Percentiles rank a stretch among this genome's conserved stretches.
Conservation (phyloP, 2,329 filamentous ascomycete genomes). For the Verticillium alfalfae region DNA sequence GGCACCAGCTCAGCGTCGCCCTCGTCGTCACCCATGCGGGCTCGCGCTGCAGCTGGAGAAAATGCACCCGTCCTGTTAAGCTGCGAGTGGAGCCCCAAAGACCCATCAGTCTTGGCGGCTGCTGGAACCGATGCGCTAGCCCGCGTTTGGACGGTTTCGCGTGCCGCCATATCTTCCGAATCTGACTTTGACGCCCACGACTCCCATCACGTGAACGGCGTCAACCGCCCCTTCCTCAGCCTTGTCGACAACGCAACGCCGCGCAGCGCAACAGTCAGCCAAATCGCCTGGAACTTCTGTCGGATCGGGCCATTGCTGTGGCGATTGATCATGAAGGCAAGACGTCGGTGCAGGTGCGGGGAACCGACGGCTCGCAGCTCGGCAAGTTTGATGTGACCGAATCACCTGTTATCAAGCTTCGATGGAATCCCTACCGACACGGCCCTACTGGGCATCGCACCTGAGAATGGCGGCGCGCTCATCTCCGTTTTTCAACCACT, state of each 20-base stretch:
- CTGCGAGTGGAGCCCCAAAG: conserved; percentile 63
- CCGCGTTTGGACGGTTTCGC: conserved; percentile 60
- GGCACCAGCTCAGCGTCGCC: conserved; percentile 27
- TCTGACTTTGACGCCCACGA: conserved; percentile 3
- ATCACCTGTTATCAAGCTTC: conserved; percentile 56
- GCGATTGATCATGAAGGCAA: conserved; percentile 51
- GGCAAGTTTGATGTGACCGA: conserved; percentile 52
- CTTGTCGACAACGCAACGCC: conserved; percentile 50
- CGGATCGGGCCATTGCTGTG: conserved; percentile 48
- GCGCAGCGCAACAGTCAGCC: conserved; percentile 48
- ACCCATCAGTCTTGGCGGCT: conserved; percentile 61
- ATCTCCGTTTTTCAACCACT: conserved; percentile 49
- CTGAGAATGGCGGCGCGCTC: conserved; percentile 46
- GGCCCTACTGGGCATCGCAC: conserved; percentile 52
- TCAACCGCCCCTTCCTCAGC: conserved; percentile 34
- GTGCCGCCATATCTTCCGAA: conserved; percentile 33
- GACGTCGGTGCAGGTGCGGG: conserved; percentile 51
- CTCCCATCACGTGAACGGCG: conserved; percentile 35
- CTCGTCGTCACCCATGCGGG: conserved; percentile 21
- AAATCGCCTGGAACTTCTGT: conserved; percentile 56
- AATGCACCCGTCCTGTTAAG: conserved; percentile 58
- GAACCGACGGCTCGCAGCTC: conserved; percentile 43
- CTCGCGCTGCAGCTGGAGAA: conserved; percentile 27
- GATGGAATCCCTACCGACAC: conserved; percentile 54
- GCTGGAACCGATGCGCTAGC: conserved; percentile 66